These are phyloP conservation scores for Fraxinus quadrangulata DNA, from an alignment of 257 asterid genomes.

Conservation along the genomic window DNA sequence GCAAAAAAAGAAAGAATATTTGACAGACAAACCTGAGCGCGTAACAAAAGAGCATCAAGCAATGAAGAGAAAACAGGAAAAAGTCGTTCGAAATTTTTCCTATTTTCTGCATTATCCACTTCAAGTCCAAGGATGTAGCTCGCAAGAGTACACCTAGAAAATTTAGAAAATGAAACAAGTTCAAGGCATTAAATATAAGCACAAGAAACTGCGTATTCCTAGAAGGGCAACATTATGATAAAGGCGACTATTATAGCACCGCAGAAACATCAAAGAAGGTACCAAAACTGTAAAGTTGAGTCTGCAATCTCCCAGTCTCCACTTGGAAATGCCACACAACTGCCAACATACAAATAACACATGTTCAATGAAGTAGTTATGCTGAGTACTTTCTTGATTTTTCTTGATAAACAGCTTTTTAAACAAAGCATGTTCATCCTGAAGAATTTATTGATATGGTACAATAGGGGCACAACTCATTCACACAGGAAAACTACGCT, in stretches of 20 bases:
- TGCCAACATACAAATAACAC: conserved; percentile 41
- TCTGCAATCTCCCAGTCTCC: conserved; percentile 92
- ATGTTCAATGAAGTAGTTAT: conserved; percentile 25
- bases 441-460: not conserved
- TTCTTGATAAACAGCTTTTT: not conserved
- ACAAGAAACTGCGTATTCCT: not conserved
- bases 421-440: not conserved
- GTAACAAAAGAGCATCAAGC: conserved; percentile 73
- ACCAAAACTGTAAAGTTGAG: conserved; percentile 91
- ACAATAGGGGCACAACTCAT: not conserved
- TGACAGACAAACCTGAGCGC: conserved; percentile 64
- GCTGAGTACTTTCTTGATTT: not conserved
- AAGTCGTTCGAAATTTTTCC: conserved; percentile 51
- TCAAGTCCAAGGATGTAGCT: conserved; percentile 67
- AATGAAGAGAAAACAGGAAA: conserved; percentile 69
- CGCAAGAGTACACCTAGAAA: conserved; percentile 78
- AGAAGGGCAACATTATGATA: not conserved
- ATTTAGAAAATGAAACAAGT: conserved; percentile 26
- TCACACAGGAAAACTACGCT: not conserved
- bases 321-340: conserved; percentile 76
- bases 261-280: conserved; percentile 24
- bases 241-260: not conserved
- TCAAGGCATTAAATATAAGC: conserved; percentile 17
- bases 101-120: conserved; percentile 46
- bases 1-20: not conserved